Base-by-base conservation (phyloP, 768 basidiomycete species). In the Calocera viscosa region DNA sequence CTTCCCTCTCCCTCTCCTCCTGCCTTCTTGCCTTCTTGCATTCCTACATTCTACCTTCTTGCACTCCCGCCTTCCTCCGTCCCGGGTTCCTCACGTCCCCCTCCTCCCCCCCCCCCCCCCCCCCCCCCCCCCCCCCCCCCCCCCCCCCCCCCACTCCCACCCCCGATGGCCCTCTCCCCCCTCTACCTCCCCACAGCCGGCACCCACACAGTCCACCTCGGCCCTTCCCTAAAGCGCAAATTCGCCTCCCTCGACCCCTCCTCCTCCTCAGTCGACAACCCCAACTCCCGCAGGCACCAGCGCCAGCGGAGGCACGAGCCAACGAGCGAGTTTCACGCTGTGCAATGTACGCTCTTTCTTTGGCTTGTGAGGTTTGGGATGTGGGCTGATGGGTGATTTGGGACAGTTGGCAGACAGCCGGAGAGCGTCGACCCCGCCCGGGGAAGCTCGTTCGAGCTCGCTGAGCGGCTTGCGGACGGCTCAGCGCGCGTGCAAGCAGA, bases 371-470 rank as follows among this genome's bases (percentile, higher is more conserved):
- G 10, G 24, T 24, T 16, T 49, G 24, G 19, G 43, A 7, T 3
- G 7, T 19, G 24, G 16, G 19, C 43, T 47, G 19, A 47, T 47
- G 43, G 24, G 16, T n/a, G n/a, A n/a, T 7, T 26, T 5, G 11
- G 53, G 16, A 2, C 26, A 60, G 53, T 60, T 60, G 53, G 53
- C 24, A 60, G 53, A 60, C 53, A 60, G 30, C 53, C 53, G 53
- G 53, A 60, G 53, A 60, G 53, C 53, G 53, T 60, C 5, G 53
- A 60, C 26, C 53, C 53, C 24, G 19, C 5, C 22, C 14, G 53
- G 26, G 53, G 53, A 2, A 60, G 14, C 19, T 5, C 30, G 53
- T 60, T 60, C 19, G 53, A 60, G 24, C 11, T 22, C 2, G 5
- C 30, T 19, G 53, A 32, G 2, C 26, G 26, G 14, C 26, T 32